phyloP scores from a whole-genome alignment of 108 stramenopile genomes.

The Pseudonitzschia delicatissima region DNA sequence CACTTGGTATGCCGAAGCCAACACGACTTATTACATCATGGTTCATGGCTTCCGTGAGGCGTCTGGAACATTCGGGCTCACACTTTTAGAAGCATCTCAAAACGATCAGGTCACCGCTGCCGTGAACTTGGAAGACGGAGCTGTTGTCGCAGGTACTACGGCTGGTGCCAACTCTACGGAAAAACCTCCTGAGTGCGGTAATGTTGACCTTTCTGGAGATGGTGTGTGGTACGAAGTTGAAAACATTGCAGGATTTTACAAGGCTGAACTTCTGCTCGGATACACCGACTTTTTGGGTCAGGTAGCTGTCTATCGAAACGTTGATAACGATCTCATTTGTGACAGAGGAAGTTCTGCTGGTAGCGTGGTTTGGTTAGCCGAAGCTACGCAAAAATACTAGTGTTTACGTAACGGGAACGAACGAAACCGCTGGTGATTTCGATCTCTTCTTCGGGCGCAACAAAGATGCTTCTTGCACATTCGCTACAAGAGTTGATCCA shows the following conservation, averaged over 20 bases:
- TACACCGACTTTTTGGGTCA: conserved; percentile 16
- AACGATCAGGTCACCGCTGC: conserved; percentile 17
- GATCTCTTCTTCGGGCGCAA: conserved; percentile 19
- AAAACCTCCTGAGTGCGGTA: conserved; percentile 11
- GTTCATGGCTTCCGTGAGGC: conserved; percentile 30
- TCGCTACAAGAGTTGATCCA: conserved; percentile 7
- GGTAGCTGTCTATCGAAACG: conserved; percentile 29
- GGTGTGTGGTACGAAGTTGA: conserved; percentile 33
- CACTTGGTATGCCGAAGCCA: conserved; percentile 25
- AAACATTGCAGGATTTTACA: conserved; percentile 17
- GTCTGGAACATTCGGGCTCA: conserved; percentile 22
- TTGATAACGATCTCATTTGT: conserved; percentile 15
- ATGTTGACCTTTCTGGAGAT: background rate
- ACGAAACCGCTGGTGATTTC: conserved; percentile 14
- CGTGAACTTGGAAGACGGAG: conserved; percentile 9
- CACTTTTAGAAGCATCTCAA: background rate
- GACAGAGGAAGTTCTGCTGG: conserved; percentile 21
- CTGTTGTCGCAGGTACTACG: conserved; percentile 22
- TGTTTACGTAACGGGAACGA: conserved; percentile 21
- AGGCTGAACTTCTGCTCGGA: conserved; percentile 13
- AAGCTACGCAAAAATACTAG: conserved; percentile 15
- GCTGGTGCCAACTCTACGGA: background rate
- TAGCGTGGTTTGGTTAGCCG: conserved; percentile 12
- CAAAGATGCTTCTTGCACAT: conserved; percentile 11
- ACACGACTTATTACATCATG: conserved; percentile 22